phyloP scores from a whole-genome alignment of 306 rosid species.

The Cicer cuneatum region DNA sequence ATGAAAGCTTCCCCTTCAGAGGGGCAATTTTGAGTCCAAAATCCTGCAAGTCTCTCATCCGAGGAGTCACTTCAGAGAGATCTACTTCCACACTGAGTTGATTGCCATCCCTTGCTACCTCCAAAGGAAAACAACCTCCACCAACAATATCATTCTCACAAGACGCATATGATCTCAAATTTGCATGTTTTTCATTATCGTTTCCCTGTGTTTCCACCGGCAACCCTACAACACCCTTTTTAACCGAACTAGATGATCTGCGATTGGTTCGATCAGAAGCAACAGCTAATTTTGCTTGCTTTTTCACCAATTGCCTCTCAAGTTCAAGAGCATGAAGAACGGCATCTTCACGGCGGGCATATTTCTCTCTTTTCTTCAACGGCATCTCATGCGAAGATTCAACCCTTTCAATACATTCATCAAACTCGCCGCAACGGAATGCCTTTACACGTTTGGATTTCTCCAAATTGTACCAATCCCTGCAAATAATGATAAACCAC shows the following conservation, averaged over 20 bases:
- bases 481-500: constrained; percentile 47
- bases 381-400: constrained; percentile 86
- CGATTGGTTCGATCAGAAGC: constrained; percentile 46
- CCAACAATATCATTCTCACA: constrained; percentile 39
- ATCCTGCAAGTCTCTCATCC: constrained; percentile 80
- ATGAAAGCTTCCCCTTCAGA: constrained; percentile 51
- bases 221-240: constrained; percentile 45
- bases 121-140: constrained; percentile 46
- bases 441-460: constrained; percentile 96
- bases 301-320: constrained; percentile 65
- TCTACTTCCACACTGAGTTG: constrained; percentile 60
- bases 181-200: constrained; percentile 47
- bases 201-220: constrained; percentile 49
- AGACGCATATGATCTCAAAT: constrained; percentile 40
- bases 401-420: constrained; percentile 86
- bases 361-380: constrained; percentile 88
- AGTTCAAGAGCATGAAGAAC: constrained; percentile 95
- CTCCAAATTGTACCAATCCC: constrained; percentile 98
- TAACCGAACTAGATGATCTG: constrained; percentile 50
- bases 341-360: constrained; percentile 96
- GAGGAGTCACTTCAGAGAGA: constrained; percentile 55
- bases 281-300: constrained; percentile 58
- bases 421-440: constrained; percentile 94
- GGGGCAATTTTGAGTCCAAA: constrained; percentile 62
- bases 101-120: constrained; percentile 52